Base-by-base conservation (phyloP, 2,329 filamentous ascomycete species). In the Colletotrichum sp. region DNA sequence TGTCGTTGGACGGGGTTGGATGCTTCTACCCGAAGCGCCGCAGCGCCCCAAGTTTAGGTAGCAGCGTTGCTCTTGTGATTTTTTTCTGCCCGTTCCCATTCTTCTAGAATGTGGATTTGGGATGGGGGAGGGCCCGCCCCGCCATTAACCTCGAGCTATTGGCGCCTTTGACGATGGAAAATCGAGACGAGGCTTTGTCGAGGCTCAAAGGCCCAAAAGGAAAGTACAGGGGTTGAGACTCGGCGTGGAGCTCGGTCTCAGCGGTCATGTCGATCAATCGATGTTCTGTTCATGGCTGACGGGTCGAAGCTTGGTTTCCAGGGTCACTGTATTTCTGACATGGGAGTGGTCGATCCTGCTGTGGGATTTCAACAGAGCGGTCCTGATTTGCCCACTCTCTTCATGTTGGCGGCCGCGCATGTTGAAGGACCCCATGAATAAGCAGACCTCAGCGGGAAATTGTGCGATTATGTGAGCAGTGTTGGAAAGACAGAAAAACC, bases 21-120 rank as follows among this genome's bases (percentile, higher is more conserved):
- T 61, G 69, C 36, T 75, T 55, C 38, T 67, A 75, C 69, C 69
- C 73, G 63, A 72, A 28, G 63, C 38, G 38, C 38, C 38, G 64
- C 63, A 48, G 63, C 61, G 69, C 55, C 69, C 43, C 63, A 43
- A 64, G 63, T 64, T 72, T 57, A 70, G 71, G 71, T 64, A 28
- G 58, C 26, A 48, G 34, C 8, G 26, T 32, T 52, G 36, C 32
- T 43, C 52, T 38, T 13, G 9, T 30, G 9, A 16, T 63, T n/a
- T 28, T 38, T 43, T 43, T n/a, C 36, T 48, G 38, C 38, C 38
- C 18, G 3, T 48, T n/a, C 38, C n/a, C 38, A n/a, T 48, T 48
- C 38, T 68, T 68, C 66, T 68, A 58, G 66, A 68, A 68, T n/a
- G 18, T n/a, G 28, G 30, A 30, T 32, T 61, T 32, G 57, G 28